Evolutionary conservation across 768 basidiomycete species (phyloP).

Genomic region (Phaeotremella skinneri): DNA sequence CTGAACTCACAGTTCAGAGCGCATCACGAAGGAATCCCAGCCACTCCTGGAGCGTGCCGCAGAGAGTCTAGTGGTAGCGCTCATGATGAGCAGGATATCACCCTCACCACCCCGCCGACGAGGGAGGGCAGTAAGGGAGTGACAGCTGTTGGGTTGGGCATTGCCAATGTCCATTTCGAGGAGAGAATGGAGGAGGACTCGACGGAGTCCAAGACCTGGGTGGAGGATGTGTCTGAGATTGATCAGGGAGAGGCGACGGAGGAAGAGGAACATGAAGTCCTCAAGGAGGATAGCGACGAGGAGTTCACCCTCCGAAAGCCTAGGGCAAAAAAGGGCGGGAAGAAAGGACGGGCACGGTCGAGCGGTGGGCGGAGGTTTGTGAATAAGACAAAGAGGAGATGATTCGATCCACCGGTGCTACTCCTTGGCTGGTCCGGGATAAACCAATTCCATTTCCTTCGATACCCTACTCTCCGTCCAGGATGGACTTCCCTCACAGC

Average conservation of each 20-base stretch:
- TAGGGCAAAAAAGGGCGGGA: not conserved
- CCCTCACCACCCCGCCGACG: conserved; percentile 31
- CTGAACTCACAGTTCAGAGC: not conserved
- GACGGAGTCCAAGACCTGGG: not conserved
- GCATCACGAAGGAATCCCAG: not conserved
- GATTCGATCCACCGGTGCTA: too few species aligned
- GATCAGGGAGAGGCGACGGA: not conserved
- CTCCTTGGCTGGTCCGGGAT: too few species aligned
- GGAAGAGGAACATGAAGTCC: not conserved
- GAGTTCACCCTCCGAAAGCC: conserved; percentile 7
- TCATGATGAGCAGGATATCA: conserved; percentile 29
- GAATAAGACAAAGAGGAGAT: not conserved
- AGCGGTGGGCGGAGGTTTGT: not conserved
- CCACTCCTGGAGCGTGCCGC: not conserved
- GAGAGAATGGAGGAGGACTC: conserved; percentile 3
- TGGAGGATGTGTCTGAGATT: not conserved
- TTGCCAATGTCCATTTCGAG: conserved; percentile 40
- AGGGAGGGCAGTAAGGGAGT: conserved; percentile 9
- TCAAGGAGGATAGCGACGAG: conserved; percentile 2
- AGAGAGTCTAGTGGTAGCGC: not conserved
- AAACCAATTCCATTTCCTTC: too few species aligned
- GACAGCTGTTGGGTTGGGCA: conserved; percentile 38
- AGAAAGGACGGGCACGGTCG: not conserved
- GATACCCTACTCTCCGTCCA: too few species aligned
- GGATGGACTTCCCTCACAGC: too few species aligned